phyloP scores from a whole-genome alignment of 192 early-diverging fungal species.

The Coemansia sp. region DNA sequence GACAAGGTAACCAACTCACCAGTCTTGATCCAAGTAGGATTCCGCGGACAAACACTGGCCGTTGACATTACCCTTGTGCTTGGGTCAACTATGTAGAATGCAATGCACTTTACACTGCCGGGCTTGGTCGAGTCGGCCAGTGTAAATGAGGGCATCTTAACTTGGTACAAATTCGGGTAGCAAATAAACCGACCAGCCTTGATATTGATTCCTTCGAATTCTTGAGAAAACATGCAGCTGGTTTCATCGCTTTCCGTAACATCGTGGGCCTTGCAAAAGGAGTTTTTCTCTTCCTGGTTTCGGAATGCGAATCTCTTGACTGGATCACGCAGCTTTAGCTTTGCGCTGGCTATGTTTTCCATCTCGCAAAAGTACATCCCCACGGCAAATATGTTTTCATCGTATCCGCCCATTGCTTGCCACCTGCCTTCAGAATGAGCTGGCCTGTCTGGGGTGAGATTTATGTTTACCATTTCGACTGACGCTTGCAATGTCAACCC shows the following conservation, averaged over 20 bases:
- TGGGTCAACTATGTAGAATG: neutral
- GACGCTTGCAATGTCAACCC: constrained; percentile 59
- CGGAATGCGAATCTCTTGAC: neutral
- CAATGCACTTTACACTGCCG: neutral
- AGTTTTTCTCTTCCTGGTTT: neutral
- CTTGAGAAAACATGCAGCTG: neutral
- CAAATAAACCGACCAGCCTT: neutral
- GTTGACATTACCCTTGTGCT: neutral
- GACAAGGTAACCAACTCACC: too few relatives aligned
- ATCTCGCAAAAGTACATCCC: constrained; percentile 72
- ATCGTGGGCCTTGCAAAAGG: neutral
- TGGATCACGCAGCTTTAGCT: neutral
- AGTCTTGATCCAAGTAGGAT: neutral
- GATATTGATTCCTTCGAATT: neutral
- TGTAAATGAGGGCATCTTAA: neutral
- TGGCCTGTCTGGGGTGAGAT: constrained; percentile 63
- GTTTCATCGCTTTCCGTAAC: neutral
- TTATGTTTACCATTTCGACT: constrained; percentile 67
- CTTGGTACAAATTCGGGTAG: neutral
- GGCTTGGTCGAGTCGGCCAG: neutral
- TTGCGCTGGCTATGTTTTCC: constrained; percentile 57
- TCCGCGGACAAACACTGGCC: neutral
- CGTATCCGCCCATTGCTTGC: constrained; percentile 69
- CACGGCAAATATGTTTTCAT: constrained; percentile 70
- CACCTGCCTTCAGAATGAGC: constrained; percentile 55